Evolutionary conservation across 139 green algal genomes (phyloP).

Genomic region (Gonium pectorale): DNA sequence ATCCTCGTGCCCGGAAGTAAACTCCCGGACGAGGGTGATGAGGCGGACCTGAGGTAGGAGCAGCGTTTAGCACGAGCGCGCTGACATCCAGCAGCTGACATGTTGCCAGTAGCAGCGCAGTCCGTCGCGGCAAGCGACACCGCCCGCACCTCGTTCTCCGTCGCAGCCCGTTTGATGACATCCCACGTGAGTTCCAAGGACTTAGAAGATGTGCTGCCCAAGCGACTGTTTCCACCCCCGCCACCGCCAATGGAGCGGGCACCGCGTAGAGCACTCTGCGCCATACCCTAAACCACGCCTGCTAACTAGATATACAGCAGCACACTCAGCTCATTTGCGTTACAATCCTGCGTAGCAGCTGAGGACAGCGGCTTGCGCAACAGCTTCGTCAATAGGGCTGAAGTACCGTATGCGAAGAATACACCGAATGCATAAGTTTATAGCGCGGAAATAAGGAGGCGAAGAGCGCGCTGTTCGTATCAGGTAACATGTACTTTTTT

Average conservation of each 20-base stretch:
- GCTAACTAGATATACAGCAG: no score
- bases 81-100: not conserved
- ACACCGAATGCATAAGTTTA: no score
- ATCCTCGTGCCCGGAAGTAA: slow-evolving; percentile 17
- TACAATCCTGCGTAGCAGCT: no score
- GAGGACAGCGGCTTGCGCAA: no score
- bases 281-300: no score
- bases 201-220: slow-evolving; percentile 13
- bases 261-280: not conserved
- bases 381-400: no score
- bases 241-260: not conserved
- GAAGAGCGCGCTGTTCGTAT: no score
- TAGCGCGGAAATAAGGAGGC: no score
- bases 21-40: slow-evolving; percentile 1
- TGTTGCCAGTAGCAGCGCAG: not conserved
- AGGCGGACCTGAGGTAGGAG: slow-evolving; percentile 1
- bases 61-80: not conserved
- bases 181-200: slow-evolving; percentile 7
- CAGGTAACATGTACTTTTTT: no score
- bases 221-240: not conserved
- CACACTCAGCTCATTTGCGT: no score
- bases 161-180: not conserved
- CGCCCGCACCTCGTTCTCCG: slow-evolving; percentile 25
- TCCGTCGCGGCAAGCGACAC: not conserved
- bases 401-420: no score